Conservation (phyloP, 208 protist species). For the Novymonas esmeraldas region DNA sequence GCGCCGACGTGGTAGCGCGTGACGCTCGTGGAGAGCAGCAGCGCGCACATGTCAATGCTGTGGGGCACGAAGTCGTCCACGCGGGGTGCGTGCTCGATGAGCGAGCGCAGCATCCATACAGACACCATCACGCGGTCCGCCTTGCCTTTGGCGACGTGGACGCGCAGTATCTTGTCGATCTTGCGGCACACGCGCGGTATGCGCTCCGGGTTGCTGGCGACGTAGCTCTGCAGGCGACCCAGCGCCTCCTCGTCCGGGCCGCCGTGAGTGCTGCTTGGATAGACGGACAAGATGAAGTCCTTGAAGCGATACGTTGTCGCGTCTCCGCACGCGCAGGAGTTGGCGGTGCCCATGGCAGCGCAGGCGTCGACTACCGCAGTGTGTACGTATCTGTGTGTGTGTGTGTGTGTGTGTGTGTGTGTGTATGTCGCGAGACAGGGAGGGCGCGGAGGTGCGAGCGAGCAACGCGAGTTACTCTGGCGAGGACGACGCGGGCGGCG, state of each 20-base stretch:
- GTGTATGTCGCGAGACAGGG: no score
- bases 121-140: constrained; percentile 68
- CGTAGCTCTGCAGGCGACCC: constrained; percentile 70
- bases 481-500: no score
- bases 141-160: constrained; percentile 41
- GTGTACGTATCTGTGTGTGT: neutral
- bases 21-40: constrained; percentile 45
- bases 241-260: constrained; percentile 66
- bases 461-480: no score
- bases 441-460: no score
- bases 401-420: neutral
- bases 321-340: constrained; percentile 46
- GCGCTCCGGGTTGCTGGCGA: constrained; percentile 79
- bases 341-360: constrained; percentile 17
- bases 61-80: constrained; percentile 81
- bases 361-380: neutral
- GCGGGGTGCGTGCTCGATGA: constrained; percentile 53
- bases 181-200: constrained; percentile 87
- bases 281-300: constrained; percentile 77
- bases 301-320: constrained; percentile 81
- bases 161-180: constrained; percentile 62
- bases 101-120: constrained; percentile 53
- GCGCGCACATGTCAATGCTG: constrained; percentile 57
- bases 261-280: constrained; percentile 45
- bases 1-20: constrained; percentile 63